phyloP scores from a whole-genome alignment of 208 protist species.

The Crithidia sp. region DNA sequence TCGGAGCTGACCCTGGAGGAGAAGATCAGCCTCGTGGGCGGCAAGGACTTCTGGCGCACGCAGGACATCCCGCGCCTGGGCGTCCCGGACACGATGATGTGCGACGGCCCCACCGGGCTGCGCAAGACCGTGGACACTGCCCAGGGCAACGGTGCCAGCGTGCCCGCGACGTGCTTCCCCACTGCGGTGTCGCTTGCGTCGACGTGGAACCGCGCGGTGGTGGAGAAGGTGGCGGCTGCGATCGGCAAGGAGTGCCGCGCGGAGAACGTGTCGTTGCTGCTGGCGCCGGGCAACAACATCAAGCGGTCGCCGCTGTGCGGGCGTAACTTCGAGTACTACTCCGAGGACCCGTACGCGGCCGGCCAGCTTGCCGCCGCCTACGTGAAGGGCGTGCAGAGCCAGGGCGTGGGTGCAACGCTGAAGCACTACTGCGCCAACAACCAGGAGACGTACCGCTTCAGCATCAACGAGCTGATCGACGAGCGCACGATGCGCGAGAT shows the following conservation, averaged over 20 bases:
- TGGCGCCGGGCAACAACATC: constrained; percentile 25
- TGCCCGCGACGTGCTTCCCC: constrained; percentile 23
- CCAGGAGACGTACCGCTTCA: constrained; percentile 36
- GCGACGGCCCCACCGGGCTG: constrained; percentile 17
- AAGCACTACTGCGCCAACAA: constrained; percentile 58
- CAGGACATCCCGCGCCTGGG: constrained; percentile 4
- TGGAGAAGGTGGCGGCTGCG: not conserved
- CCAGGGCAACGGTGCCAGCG: not conserved
- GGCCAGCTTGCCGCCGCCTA: constrained; percentile 11
- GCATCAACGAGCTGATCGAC: constrained; percentile 26
- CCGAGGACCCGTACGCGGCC: constrained; percentile 40
- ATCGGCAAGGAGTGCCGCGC: constrained; percentile 22
- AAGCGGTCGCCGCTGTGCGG: constrained; percentile 38
- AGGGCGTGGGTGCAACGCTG: constrained; percentile 35
- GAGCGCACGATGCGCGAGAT: constrained; percentile 51
- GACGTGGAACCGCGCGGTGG: constrained; percentile 23
- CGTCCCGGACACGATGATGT: constrained; percentile 10
- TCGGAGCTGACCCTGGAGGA: constrained; percentile 25
- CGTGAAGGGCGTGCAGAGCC: constrained; percentile 37
- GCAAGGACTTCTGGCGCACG: constrained; percentile 13
- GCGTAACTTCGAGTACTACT: constrained; percentile 57
- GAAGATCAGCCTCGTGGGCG: constrained; percentile 18
- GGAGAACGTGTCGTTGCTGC: constrained; percentile 16
- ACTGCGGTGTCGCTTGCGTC: constrained; percentile 11
- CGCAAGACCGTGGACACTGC: constrained; percentile 9